phyloP scores from a whole-genome alignment of 2,329 filamentous ascomycete genomes.

The Calonectria honghensis region DNA sequence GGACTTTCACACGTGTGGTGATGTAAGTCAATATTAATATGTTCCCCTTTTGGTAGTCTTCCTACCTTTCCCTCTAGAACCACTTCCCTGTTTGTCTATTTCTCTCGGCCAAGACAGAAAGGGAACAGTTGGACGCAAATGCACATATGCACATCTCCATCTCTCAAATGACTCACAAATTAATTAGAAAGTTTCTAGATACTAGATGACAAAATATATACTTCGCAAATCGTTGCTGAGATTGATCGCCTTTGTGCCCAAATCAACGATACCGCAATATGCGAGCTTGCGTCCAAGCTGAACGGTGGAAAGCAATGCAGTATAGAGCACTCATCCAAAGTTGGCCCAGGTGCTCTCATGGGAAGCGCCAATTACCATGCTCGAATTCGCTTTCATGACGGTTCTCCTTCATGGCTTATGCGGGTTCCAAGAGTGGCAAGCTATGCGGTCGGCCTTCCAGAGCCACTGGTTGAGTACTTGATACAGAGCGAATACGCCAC shows the following conservation, averaged over 20 bases:
- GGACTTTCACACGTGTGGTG: too few species aligned
- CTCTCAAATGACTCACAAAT: too few species aligned
- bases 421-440: background rate
- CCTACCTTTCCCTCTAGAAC: too few species aligned
- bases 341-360: background rate
- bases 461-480: background rate
- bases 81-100: too few species aligned
- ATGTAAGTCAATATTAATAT: too few species aligned
- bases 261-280: background rate
- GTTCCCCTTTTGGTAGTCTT: too few species aligned
- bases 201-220: background rate
- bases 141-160: too few species aligned
- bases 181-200: too few species aligned
- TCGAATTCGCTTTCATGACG: background rate
- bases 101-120: too few species aligned
- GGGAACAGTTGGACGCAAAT: too few species aligned
- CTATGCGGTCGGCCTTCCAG: background rate
- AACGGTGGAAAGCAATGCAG: background rate
- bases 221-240: background rate
- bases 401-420: background rate
- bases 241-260: background rate
- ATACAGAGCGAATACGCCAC: background rate
- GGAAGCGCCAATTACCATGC: background rate
- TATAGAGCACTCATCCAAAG: background rate
- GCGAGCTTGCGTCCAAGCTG: background rate